Evolutionary conservation across 148 eudicot genomes (phyloP).

Genomic region (Heliosperma pusillum): DNA sequence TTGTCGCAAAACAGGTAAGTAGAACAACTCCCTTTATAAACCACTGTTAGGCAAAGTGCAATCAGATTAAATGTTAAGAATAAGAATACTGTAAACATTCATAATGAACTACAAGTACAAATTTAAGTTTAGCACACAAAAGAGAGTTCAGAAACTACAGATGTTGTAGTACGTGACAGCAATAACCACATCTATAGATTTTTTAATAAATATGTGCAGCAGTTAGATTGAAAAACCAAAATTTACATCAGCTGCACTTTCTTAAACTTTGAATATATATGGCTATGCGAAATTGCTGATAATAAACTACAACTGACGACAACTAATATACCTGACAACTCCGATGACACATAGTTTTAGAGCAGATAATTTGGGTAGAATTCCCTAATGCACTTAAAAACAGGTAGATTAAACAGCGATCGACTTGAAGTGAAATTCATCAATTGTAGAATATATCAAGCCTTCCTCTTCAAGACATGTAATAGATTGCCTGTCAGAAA

Average conservation of each 20-base stretch:
- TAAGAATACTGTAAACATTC: not conserved
- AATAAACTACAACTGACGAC: not conserved
- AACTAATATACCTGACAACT: not conserved
- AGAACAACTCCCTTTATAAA: too few relatives aligned
- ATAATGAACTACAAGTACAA: not conserved
- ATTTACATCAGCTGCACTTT: conserved; percentile 25
- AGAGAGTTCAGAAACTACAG: not conserved
- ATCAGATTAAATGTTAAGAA: not conserved
- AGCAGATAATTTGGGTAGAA: not conserved
- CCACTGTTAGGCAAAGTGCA: not conserved
- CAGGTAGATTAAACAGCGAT: conserved; percentile 29
- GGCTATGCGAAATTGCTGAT: not conserved
- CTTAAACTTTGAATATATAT: conserved; percentile 7
- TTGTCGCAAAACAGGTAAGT: too few relatives aligned
- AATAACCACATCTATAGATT: not conserved
- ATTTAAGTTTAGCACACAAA: not conserved
- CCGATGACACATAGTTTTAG: not conserved
- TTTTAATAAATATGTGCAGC: not conserved
- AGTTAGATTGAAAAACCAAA: conserved; percentile 2
- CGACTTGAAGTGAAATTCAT: conserved; percentile 80
- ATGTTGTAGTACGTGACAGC: not conserved
- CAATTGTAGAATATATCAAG: conserved; percentile 76
- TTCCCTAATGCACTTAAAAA: not conserved
- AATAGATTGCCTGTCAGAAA: conserved; percentile 63
- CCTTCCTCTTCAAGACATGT: conserved; percentile 83